Evolutionary conservation across 2,329 filamentous ascomycete species (phyloP).

Genomic region (Seiridium unicorne): DNA sequence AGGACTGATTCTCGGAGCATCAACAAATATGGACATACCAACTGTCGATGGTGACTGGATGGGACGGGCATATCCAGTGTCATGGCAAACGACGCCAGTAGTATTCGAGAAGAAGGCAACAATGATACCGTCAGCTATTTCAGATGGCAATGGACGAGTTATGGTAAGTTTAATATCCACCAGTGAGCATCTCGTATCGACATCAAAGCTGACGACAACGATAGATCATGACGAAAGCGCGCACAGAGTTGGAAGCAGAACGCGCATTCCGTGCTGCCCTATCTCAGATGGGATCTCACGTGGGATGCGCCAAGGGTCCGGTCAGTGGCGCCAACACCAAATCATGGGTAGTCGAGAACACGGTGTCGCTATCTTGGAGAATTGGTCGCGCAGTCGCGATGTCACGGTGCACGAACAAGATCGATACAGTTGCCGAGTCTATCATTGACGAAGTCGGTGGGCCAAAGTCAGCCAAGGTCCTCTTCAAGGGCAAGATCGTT

Average conservation of each 20-base stretch:
- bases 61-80: slow-evolving; percentile 48
- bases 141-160: slow-evolving; percentile 39
- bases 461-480: slow-evolving; percentile 44
- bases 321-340: slow-evolving; percentile 43
- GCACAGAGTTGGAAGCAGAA: slow-evolving; percentile 41
- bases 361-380: slow-evolving; percentile 48
- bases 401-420: slow-evolving; percentile 42
- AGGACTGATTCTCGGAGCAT: slow-evolving; percentile 50
- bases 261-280: slow-evolving; percentile 44
- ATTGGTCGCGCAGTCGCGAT: slow-evolving; percentile 57
- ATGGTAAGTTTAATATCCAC: slow-evolving; percentile 22
- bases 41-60: slow-evolving; percentile 52
- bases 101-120: slow-evolving; percentile 11
- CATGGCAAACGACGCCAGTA: slow-evolving; percentile 49
- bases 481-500: slow-evolving; percentile 61
- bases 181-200: neutral
- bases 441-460: slow-evolving; percentile 57
- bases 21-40: slow-evolving; percentile 45
- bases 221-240: slow-evolving; percentile 40
- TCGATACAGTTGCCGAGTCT: slow-evolving; percentile 50
- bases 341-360: slow-evolving; percentile 46
- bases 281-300: slow-evolving; percentile 50
- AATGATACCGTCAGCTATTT: slow-evolving; percentile 8
- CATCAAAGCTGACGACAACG: neutral
- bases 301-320: slow-evolving; percentile 42